Evolutionary conservation across 2,329 filamentous ascomycete species (phyloP), one percentile per base, ranked within the genome.

Genomic region (Rhynchosporium agropyri): DNA sequence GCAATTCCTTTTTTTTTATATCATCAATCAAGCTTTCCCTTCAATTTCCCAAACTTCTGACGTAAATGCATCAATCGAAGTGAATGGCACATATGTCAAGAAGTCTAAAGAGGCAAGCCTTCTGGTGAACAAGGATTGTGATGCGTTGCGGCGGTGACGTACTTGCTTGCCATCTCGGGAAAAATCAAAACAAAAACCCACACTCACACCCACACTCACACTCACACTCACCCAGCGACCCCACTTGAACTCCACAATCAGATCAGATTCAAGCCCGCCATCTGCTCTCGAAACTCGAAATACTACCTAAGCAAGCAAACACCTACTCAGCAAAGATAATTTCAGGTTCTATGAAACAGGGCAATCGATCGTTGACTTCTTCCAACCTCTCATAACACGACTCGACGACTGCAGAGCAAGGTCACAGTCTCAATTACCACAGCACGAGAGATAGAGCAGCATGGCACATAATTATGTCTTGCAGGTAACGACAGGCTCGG

Each of bases 401-500:
- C 20, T 56, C 36, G 33, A 56, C 36, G n/a, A 43, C 4, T 29
- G 9, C 4, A 51, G 5, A 36, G 2, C 31, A 7, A 26, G n/a
- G 2, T 38, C 4, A n/a, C 43, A 45, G 8, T 7, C 9, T 45
- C 43, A 20, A 20, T 4, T n/a, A 10, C 2, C 12, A 12, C 6
- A 43, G n/a, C 40, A 6, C 2, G 4, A 4, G 6, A 45, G 7
- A 45, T 20, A 20, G 15, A 15, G 10, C 20, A 48, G 33, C 45
- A 53, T 86, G 87, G 81, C 86, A 20, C 84, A 89, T 63, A 88
- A 90, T 69, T 97, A 95, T 76, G 83, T 91, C 57, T 83, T 98
- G 65, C 85, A 84, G 68, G 88, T 97, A 61, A 96, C 92, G 0
- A 91, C 91, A 0, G 94, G 94, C 2, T 82, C 90, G 1, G 80